Evolutionary conservation across 768 basidiomycete genomes (phyloP).

Genomic region (Coprinopsis cinerea): DNA sequence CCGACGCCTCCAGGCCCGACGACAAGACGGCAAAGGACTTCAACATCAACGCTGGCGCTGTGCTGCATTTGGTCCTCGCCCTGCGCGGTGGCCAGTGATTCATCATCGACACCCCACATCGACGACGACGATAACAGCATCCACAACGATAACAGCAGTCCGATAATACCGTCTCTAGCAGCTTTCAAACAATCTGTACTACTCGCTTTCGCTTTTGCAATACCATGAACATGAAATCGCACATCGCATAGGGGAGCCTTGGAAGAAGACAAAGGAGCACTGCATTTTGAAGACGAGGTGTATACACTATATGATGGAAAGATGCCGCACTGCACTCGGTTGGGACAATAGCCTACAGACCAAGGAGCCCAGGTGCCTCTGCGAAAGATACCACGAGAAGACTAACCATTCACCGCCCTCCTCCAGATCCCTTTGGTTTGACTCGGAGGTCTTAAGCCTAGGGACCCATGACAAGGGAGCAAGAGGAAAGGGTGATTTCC

Average conservation of each 20-base stretch:
- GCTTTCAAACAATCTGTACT: too few species aligned
- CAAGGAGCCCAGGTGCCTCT: too few species aligned
- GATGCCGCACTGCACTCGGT: too few species aligned
- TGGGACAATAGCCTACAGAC: too few species aligned
- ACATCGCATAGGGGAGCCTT: too few species aligned
- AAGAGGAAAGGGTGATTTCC: background rate
- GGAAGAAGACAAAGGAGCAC: too few species aligned
- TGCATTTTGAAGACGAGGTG: too few species aligned
- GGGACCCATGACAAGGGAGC: constrained; percentile 12
- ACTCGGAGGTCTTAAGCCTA: constrained; percentile 5
- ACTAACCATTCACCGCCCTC: too few species aligned
- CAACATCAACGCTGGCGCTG: constrained; percentile 78
- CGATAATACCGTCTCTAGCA: background rate
- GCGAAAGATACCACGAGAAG: too few species aligned
- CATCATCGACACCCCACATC: background rate
- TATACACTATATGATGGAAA: too few species aligned
- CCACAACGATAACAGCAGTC: background rate
- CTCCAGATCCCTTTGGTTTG: constrained; percentile 8
- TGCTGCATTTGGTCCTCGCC: constrained; percentile 92
- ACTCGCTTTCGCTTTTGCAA: too few species aligned
- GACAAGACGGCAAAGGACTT: constrained; percentile 86
- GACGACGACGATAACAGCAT: background rate
- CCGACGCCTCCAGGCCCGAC: constrained; percentile 58
- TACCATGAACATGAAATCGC: too few species aligned
- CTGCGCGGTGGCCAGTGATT: constrained; percentile 79